Base-by-base conservation (phyloP, 2,329 filamentous ascomycete genomes). In the Exutisphaerella laricina region DNA sequence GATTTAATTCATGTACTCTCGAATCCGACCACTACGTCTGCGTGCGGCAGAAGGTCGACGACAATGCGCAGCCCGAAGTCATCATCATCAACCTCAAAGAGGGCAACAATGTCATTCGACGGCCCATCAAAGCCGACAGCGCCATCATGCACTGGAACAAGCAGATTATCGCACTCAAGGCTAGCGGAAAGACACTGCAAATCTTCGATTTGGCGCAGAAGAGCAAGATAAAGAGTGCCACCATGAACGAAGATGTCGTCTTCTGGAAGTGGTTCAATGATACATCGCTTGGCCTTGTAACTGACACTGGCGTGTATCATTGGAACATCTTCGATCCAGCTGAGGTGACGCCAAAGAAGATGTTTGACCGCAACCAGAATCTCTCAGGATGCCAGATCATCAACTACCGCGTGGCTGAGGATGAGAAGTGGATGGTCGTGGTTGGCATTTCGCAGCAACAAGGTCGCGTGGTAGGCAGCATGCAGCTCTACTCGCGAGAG, bases 231-330 rank as follows among this genome's bases (percentile, higher is more conserved):
- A 97, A 97, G 78, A 95, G 90, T 29, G 84, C 89, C 46, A 88
- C 85, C 41, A 96, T 97, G 85, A 88, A 84, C 61, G 92, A 97
- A 67, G 92, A 98, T 69, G 88, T 98, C 40, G 84, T 92, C 50
- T 98, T 94, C 76, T 98, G 92, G 94, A 95, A 95, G 72, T 98
- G 92, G 92, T 88, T 94, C 70, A 95, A 82, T 69, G 87, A 95
- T 59, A 84, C 78, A 46, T 85, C 83, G 49, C 72, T 98, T 47
- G 92, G 90, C 50, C 74, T 98, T 59, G 86, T 98, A 53, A 97
- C 90, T 52, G 88, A 94, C 46, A 85, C 78, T 51, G 82, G 85
- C 29, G 87, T 98, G 51, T 97, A 88, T 68, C 92, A 98, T 72
- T 98, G 92, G 92, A 88, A 98, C 65, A 87, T 98, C 54, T 90